These are phyloP conservation scores for Wickerhamiella nectarea DNA, from an alignment of 805 yeast genomes.

Conservation along the genomic window DNA sequence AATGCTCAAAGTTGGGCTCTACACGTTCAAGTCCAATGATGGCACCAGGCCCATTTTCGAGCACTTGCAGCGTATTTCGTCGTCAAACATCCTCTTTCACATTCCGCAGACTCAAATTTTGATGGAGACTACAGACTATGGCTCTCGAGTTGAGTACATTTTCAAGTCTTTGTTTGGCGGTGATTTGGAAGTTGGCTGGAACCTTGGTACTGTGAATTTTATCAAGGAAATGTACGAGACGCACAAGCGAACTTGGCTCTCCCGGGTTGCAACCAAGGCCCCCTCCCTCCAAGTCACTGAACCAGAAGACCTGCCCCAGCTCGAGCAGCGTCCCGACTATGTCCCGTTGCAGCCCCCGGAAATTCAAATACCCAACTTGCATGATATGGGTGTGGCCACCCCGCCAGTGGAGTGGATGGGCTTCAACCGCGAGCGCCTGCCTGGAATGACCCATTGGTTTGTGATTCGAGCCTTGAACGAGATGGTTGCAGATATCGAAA, in stretches of 20 bases:
- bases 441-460: constrained; percentile 72
- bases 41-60: constrained; percentile 32
- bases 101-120: constrained; percentile 63
- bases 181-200: constrained; percentile 85
- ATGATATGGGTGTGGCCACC: constrained; percentile 90
- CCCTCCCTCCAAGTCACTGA: background rate
- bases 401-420: constrained; percentile 99
- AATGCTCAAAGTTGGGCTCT: constrained; percentile 53
- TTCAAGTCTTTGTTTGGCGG: constrained; percentile 74
- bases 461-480: constrained; percentile 62
- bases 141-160: constrained; percentile 43
- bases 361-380: constrained; percentile 78
- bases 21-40: constrained; percentile 36
- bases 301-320: background rate
- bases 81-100: constrained; percentile 51
- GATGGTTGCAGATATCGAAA: constrained; percentile 52
- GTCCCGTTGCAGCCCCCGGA: constrained; percentile 58
- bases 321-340: constrained; percentile 27
- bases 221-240: constrained; percentile 87
- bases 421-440: constrained; percentile 71
- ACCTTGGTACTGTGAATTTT: constrained; percentile 77
- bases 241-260: constrained; percentile 31
- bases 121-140: constrained; percentile 62
- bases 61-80: background rate
- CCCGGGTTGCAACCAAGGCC: constrained; percentile 11